Evolutionary conservation across 768 basidiomycete genomes (phyloP).

Genomic region (Pleurotus cornucopiae): DNA sequence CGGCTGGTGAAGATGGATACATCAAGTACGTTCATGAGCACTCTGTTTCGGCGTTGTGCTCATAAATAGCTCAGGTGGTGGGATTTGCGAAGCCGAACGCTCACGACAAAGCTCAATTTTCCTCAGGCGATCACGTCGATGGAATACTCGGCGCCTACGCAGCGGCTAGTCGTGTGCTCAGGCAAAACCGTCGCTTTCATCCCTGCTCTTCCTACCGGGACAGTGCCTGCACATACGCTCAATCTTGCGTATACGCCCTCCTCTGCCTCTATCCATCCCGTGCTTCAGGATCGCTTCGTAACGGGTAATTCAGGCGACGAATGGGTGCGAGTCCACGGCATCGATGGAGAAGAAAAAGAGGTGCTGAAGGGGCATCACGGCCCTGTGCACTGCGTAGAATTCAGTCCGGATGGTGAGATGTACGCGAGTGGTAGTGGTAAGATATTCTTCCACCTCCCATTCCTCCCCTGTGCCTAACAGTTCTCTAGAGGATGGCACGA

Average conservation of each 20-base stretch:
- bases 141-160: constrained; percentile 82
- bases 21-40: constrained; percentile 62
- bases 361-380: constrained; percentile 96
- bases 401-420: constrained; percentile 95
- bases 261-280: constrained; percentile 92
- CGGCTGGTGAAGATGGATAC: constrained; percentile 87
- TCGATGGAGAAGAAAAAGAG: constrained; percentile 87
- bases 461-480: constrained; percentile 8
- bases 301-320: constrained; percentile 88
- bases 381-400: constrained; percentile 91
- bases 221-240: constrained; percentile 66
- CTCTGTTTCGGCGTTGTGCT: constrained; percentile 11
- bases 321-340: constrained; percentile 93
- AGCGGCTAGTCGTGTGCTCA: constrained; percentile 83
- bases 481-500: constrained; percentile 78
- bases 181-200: constrained; percentile 93
- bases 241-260: constrained; percentile 85
- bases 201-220: constrained; percentile 62
- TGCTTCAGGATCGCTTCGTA: constrained; percentile 84
- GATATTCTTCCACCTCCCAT: constrained; percentile 25
- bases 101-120: constrained; percentile 69
- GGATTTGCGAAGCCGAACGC: constrained; percentile 79
- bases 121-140: constrained; percentile 86
- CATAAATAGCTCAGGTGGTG: constrained; percentile 69
- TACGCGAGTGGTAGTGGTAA: constrained; percentile 95